Percentiles rank a stretch among this genome's conserved stretches.
These are phyloP conservation scores for Solanum sitiens DNA, from an alignment of 257 asterid species.

Conservation along the genomic window DNA sequence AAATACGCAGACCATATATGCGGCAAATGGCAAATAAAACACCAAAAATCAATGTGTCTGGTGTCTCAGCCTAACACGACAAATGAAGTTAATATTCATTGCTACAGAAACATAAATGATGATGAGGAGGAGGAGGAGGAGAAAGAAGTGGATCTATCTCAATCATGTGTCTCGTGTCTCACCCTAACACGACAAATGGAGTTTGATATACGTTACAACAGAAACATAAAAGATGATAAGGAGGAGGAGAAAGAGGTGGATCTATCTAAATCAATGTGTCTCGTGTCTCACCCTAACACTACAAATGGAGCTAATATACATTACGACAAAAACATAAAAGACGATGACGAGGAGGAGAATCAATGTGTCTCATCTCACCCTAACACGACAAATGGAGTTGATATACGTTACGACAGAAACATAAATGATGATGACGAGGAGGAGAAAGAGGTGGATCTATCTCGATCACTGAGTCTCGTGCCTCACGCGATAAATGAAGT, in stretches of 20 bases:
- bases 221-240: background rate
- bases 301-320: background rate
- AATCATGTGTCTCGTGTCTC: background rate
- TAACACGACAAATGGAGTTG: background rate
- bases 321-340: background rate
- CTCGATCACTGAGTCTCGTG: background rate
- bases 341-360: background rate
- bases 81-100: background rate
- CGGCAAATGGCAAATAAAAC: background rate
- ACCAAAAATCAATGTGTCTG: background rate
- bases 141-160: background rate
- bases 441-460: too few species aligned
- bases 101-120: background rate
- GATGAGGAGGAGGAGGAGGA: background rate
- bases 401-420: background rate
- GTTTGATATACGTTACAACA: background rate
- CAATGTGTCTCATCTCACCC: background rate
- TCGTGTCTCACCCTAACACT: background rate
- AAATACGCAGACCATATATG: background rate
- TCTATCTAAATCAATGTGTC: background rate
- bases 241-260: background rate
- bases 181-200: background rate
- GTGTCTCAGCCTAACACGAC: background rate
- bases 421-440: background rate
- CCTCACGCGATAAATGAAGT: background rate